A percentile compares a stretch with the other conserved stretches of the same genome.
Evolutionary conservation across 2,329 filamentous ascomycete genomes (phyloP).

Genomic region (Diaporthe humulicola): DNA sequence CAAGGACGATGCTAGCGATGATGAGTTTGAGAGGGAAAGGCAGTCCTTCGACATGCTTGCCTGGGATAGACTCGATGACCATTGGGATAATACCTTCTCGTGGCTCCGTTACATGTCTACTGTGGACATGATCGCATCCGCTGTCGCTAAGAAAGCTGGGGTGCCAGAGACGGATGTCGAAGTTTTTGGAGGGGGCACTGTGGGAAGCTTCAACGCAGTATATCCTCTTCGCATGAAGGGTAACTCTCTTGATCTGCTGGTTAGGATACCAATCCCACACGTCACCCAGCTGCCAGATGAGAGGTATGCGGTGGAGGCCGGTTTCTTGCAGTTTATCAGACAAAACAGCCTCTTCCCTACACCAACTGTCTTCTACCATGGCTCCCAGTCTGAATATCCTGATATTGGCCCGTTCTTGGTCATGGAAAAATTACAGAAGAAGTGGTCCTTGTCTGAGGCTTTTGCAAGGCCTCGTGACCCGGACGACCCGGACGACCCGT

Average conservation of each 20-base stretch:
- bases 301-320: slow-evolving; percentile 40
- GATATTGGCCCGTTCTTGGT: slow-evolving; percentile 47
- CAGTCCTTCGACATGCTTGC: slow-evolving; percentile 36
- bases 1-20: neutral
- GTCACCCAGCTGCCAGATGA: slow-evolving; percentile 39
- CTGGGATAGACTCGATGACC: slow-evolving; percentile 34
- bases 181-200: slow-evolving; percentile 23
- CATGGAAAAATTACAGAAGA: slow-evolving; percentile 45
- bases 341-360: slow-evolving; percentile 35
- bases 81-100: slow-evolving; percentile 3
- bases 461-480: neutral
- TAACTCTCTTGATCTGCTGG: slow-evolving; percentile 23
- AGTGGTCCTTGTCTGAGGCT: neutral
- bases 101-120: slow-evolving; percentile 20
- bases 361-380: slow-evolving; percentile 35
- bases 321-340: slow-evolving; percentile 35
- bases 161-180: slow-evolving; percentile 12
- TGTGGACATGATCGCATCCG: slow-evolving; percentile 2
- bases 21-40: neutral
- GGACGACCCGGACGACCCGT: neutral
- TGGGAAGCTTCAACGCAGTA: slow-evolving; percentile 42
- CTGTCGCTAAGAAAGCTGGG: slow-evolving; percentile 7
- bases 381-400: slow-evolving; percentile 39
- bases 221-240: slow-evolving; percentile 39
- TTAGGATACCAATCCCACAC: slow-evolving; percentile 39